These are phyloP conservation scores for Huntiella savannae DNA, from an alignment of 2,329 filamentous ascomycete species.

Conservation along the genomic window DNA sequence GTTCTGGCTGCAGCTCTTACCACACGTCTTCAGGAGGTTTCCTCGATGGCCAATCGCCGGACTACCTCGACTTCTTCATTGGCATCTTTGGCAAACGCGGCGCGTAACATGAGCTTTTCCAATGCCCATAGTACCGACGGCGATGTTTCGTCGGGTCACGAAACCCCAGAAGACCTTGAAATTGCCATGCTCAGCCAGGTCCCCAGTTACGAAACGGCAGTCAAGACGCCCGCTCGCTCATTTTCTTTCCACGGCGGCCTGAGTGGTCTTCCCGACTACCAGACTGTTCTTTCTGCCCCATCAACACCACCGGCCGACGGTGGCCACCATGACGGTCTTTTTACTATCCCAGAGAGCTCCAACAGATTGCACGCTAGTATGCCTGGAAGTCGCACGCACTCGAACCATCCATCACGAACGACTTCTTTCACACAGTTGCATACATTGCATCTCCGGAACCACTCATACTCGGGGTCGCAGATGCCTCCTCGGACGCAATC, in stretches of 20 bases:
- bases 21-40: conserved; percentile 52
- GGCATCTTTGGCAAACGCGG: conserved; percentile 25
- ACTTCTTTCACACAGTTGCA: conserved; percentile 11
- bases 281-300: conserved; percentile 31
- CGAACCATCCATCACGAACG: conserved; percentile 10
- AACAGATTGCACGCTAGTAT: conserved; percentile 9
- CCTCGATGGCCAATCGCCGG: conserved; percentile 27
- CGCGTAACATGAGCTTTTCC: conserved; percentile 16
- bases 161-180: conserved; percentile 37
- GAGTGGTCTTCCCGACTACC: conserved; percentile 43
- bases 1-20: conserved; percentile 26
- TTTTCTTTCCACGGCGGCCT: conserved; percentile 28
- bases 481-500: conserved; percentile 11
- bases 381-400: conserved; percentile 10
- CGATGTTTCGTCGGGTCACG: conserved; percentile 28
- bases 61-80: conserved; percentile 28
- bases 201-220: conserved; percentile 58
- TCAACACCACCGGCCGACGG: conserved; percentile 9
- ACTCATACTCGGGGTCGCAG: conserved; percentile 11
- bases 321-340: conserved; percentile 8
- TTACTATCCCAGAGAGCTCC: conserved; percentile 8
- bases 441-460: conserved; percentile 9
- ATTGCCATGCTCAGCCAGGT: conserved; percentile 51
- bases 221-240: conserved; percentile 41
- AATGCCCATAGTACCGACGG: conserved; percentile 22